A percentile compares a stretch with the other conserved stretches of the same genome.
Conservation (phyloP, 2,329 filamentous ascomycete species). For the Monosporascus sp. region DNA sequence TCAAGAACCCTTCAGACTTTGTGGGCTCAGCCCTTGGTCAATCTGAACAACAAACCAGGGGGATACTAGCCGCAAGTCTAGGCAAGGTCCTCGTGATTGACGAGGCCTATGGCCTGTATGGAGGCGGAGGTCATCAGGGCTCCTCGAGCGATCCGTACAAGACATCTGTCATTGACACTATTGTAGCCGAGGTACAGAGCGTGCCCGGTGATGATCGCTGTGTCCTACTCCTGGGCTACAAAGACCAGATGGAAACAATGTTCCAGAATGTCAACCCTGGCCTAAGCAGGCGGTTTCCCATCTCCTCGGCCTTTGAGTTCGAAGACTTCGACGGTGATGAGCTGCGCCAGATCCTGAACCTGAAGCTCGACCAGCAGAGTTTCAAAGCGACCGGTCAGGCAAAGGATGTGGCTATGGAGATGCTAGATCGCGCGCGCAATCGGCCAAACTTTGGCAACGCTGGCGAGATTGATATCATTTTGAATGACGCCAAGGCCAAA, state of each 20-base stretch:
- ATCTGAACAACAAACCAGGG: conserved; percentile 54
- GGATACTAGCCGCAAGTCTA: conserved; percentile 45
- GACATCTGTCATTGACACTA: conserved; percentile 47
- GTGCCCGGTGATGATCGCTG: conserved; percentile 57
- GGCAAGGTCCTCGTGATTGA: conserved; percentile 61
- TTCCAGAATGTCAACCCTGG: conserved; percentile 58
- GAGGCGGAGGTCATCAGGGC: conserved; percentile 16
- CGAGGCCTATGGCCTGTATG: conserved; percentile 52
- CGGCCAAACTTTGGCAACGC: conserved; percentile 57
- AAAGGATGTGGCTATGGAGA: conserved; percentile 40
- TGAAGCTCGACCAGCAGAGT: conserved; percentile 46
- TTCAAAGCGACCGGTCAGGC: conserved; percentile 42
- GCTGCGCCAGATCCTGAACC: conserved; percentile 44
- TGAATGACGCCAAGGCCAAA: conserved; percentile 43
- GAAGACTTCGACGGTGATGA: conserved; percentile 52
- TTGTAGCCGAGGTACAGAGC: conserved; percentile 57
- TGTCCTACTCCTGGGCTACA: conserved; percentile 57
- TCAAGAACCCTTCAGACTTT: conserved; percentile 57
- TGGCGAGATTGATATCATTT: conserved; percentile 54
- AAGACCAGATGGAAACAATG: conserved; percentile 55
- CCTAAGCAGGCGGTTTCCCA: conserved; percentile 50
- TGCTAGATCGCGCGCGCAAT: conserved; percentile 46
- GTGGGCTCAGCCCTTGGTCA: conserved; percentile 47
- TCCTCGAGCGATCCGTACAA: conserved; percentile 1
- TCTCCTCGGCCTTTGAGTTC: conserved; percentile 52